Evolutionary conservation across 2,329 filamentous ascomycete genomes (phyloP).

Genomic region (Didymella arachidicola): DNA sequence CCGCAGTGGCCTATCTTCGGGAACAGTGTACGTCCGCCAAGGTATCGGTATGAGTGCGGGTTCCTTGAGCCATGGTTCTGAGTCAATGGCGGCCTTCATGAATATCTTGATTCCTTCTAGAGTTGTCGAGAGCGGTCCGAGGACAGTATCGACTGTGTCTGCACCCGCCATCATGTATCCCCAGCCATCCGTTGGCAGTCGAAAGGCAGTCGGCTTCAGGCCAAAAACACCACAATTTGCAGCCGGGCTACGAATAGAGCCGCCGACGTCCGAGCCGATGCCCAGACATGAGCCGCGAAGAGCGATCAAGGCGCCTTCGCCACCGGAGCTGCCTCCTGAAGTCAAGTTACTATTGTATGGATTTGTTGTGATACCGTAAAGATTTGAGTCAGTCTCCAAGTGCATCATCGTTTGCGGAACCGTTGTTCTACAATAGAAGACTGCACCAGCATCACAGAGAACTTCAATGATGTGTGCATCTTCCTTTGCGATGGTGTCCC

Average conservation of each 20-base stretch:
- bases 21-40: slow-evolving; percentile 55
- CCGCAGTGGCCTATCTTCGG: slow-evolving; percentile 51
- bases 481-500: slow-evolving; percentile 54
- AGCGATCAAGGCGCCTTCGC: slow-evolving; percentile 64
- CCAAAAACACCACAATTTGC: slow-evolving; percentile 46
- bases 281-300: slow-evolving; percentile 62
- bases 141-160: slow-evolving; percentile 58
- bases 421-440: slow-evolving; percentile 63
- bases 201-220: slow-evolving; percentile 54
- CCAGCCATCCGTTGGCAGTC: slow-evolving; percentile 55
- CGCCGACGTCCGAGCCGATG: slow-evolving; percentile 49
- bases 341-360: slow-evolving; percentile 62
- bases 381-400: slow-evolving; percentile 60
- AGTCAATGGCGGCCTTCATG: slow-evolving; percentile 60
- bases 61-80: slow-evolving; percentile 65
- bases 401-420: slow-evolving; percentile 64
- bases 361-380: slow-evolving; percentile 63
- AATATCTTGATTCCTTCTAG: slow-evolving; percentile 63
- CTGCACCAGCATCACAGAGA: slow-evolving; percentile 59
- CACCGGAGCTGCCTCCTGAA: slow-evolving; percentile 63
- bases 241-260: slow-evolving; percentile 35
- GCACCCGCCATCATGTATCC: slow-evolving; percentile 54
- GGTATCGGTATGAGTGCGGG: slow-evolving; percentile 66
- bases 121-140: slow-evolving; percentile 64
- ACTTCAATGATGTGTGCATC: slow-evolving; percentile 60